Evolutionary conservation across 1,284 basidiomycete species (phyloP).

Genomic region (Naganishia cerealis): DNA sequence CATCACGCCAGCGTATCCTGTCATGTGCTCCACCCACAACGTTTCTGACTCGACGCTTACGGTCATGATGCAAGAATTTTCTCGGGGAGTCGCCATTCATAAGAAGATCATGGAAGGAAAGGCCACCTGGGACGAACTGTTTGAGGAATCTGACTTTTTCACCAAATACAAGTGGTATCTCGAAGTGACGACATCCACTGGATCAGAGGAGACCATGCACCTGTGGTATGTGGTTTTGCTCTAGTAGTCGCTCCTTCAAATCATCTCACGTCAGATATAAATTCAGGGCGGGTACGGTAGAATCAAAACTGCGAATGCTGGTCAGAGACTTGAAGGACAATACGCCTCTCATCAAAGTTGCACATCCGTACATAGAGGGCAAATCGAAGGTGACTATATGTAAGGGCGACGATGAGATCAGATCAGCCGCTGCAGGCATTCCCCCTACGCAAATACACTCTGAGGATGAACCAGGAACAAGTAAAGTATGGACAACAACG

Average conservation of each 20-base stretch:
- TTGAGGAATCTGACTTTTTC: conserved; percentile 94
- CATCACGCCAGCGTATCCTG: conserved; percentile 97
- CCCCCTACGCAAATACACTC: conserved; percentile 65
- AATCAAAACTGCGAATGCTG: conserved; percentile 90
- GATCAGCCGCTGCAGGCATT: conserved; percentile 77
- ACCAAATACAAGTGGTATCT: conserved; percentile 95
- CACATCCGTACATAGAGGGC: conserved; percentile 93
- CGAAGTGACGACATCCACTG: conserved; percentile 92
- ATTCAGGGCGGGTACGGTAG: conserved; percentile 86
- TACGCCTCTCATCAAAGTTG: conserved; percentile 83
- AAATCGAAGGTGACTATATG: conserved; percentile 87
- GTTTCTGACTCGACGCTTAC: conserved; percentile 92
- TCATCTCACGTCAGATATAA: conserved; percentile 12
- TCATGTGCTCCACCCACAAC: conserved; percentile 99
- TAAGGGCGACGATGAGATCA: conserved; percentile 79
- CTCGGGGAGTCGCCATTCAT: conserved; percentile 65
- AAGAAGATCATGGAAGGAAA: conserved; percentile 21
- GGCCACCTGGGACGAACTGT: conserved; percentile 85
- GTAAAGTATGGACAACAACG: conserved; percentile 83
- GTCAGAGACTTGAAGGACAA: conserved; percentile 92
- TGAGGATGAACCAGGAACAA: conserved; percentile 75
- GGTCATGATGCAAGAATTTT: conserved; percentile 95
- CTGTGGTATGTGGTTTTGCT: conserved; percentile 71
- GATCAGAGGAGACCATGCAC: conserved; percentile 77
- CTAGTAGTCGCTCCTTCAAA: conserved; percentile 11